Evolutionary conservation across 176 grass and related monocot genomes (phyloP).

Genomic region (Dactylis glomerata): DNA sequence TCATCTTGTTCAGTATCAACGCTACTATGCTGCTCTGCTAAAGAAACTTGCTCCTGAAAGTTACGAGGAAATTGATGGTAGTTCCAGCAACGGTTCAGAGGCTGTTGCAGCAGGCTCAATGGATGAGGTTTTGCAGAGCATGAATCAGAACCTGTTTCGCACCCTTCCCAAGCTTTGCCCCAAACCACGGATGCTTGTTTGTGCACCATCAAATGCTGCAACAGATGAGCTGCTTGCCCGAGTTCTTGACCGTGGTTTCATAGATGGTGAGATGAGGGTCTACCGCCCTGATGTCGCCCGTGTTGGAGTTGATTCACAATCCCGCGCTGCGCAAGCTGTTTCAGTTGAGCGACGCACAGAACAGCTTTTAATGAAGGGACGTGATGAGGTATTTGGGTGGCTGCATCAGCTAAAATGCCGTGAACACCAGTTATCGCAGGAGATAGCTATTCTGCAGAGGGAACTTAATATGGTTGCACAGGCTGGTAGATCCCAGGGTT

Average conservation of each 20-base stretch:
- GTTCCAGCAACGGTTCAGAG: slow-evolving; percentile 40
- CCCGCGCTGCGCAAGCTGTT: slow-evolving; percentile 92
- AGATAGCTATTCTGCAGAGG: slow-evolving; percentile 70
- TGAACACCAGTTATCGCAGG: slow-evolving; percentile 70
- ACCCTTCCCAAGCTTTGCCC: slow-evolving; percentile 95
- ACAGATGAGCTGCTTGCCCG: slow-evolving; percentile 89
- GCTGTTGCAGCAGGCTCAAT: slow-evolving; percentile 67
- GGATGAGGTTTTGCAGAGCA: slow-evolving; percentile 91
- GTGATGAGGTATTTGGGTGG: slow-evolving; percentile 88
- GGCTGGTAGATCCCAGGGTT: slow-evolving; percentile 77
- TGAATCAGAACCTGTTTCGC: slow-evolving; percentile 91
- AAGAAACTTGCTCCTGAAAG: slow-evolving; percentile 97
- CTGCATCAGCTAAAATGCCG: slow-evolving; percentile 83
- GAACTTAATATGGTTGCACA: slow-evolving; percentile 74
- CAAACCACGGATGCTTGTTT: slow-evolving; percentile 95
- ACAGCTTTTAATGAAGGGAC: slow-evolving; percentile 79
- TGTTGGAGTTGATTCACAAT: slow-evolving; percentile 93
- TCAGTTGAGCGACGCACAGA: slow-evolving; percentile 92
- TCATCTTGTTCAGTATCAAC: slow-evolving; percentile 96
- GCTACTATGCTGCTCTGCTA: slow-evolving; percentile 82
- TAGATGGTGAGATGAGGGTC: slow-evolving; percentile 97
- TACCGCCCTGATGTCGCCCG: slow-evolving; percentile 94
- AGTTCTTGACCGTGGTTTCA: slow-evolving; percentile 94
- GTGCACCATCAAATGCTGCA: slow-evolving; percentile 91
- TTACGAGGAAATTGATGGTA: slow-evolving; percentile 72